Evolutionary conservation across 1,284 basidiomycete species (phyloP), one percentile per base, ranked within the genome.

Genomic region (Albatrellus sp.): DNA sequence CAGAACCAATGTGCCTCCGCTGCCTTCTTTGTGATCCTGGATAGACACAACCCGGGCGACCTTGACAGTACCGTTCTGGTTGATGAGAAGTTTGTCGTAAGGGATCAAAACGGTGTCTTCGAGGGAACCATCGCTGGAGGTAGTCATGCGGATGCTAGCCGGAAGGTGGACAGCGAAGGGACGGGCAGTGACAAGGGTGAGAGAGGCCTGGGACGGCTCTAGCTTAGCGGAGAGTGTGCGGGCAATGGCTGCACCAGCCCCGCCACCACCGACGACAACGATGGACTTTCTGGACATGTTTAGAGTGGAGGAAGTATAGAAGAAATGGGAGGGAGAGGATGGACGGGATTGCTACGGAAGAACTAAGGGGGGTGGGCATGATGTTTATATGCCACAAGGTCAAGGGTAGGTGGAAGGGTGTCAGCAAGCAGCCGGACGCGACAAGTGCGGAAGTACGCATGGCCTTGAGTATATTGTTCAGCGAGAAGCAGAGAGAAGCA

Each of bases 31-130:
- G 11, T 58, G 56, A 48, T 66, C 60, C 28, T 67, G 61, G 50
- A 80, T 67, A n/a, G 60, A 54, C 31, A 52, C 52, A 48, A 75
- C 69, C 43, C 57, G 55, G 24, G 68, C 77, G 10, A 71, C 52
- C 38, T 66, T 63, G 42, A 69, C 55, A 8, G 63, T 60, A 19
- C 72, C 73, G 31, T 70, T 72, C 16, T 62, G 64, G 13, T 68
- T 64, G 36, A 59, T 52, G 53, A 73, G 72, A 30, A 76, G 53
- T 48, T 62, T 62, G 56, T 77, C 72, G 54, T 59, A 67, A 3
- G 65, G 61, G 35, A 67, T 56, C 41, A 67, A 55, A 10, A 54
- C 58, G 14, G 40, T 47, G 17, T 66, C 58, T 48, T 64, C 63
- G 34, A 67, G 57, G 16, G 54, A 48, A 29, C 55, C 62, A 34